Conservation (phyloP, 31 red algal genomes). For the Odonthalia washingtoniensis region DNA sequence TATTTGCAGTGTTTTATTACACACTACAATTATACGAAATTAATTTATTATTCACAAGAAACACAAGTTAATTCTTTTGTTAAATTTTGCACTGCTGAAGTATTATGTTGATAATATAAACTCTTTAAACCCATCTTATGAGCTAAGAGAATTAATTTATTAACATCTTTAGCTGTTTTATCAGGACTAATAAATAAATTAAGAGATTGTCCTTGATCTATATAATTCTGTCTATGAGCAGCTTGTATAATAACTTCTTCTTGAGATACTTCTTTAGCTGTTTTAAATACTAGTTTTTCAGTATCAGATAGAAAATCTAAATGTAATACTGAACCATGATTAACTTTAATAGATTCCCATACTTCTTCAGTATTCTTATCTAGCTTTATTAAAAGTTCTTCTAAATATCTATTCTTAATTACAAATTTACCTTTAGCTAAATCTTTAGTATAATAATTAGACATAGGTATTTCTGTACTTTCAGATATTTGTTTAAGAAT, state of each 20-base stretch:
- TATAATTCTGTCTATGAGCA: constrained; percentile 17
- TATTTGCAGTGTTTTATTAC: too few species aligned
- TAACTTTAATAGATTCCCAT: constrained; percentile 8
- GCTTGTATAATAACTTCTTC: constrained; percentile 8
- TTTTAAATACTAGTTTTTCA: constrained; percentile 18
- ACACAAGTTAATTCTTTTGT: constrained; percentile 6
- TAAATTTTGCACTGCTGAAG: constrained; percentile 12
- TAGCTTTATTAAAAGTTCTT: constrained; percentile 3
- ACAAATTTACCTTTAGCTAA: not conserved
- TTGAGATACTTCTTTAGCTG: not conserved
- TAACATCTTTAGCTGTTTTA: constrained; percentile 14
- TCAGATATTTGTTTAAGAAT: constrained; percentile 19
- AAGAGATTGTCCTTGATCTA: constrained; percentile 19
- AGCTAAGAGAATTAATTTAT: not conserved
- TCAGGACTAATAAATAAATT: constrained; percentile 1
- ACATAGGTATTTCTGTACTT: not conserved
- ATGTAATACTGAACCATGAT: constrained; percentile 13
- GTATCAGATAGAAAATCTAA: constrained; percentile 6
- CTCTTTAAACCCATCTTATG: not conserved
- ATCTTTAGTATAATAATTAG: constrained; percentile 16
- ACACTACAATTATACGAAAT: not conserved
- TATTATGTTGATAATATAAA: constrained; percentile 19
- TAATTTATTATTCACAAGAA: constrained; percentile 14
- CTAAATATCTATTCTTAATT: constrained; percentile 8
- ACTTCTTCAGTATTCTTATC: constrained; percentile 2